Evolutionary conservation across 768 basidiomycete species (phyloP), one percentile per base, ranked within the genome.

Genomic region (Boletus coccyginus): DNA sequence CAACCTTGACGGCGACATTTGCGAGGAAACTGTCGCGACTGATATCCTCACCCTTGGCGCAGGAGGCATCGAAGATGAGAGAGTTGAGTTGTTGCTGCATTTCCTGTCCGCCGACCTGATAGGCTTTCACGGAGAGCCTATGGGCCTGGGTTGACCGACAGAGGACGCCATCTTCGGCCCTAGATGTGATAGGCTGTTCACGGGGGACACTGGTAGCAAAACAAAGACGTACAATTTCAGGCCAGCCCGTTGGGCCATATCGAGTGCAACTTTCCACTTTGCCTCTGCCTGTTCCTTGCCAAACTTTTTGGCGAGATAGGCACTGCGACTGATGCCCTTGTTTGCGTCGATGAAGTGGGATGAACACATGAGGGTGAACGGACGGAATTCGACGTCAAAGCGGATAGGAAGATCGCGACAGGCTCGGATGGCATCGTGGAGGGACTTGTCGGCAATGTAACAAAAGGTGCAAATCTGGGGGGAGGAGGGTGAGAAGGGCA

Each of bases 71-170:
- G 59, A 76, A 81, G 7, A 81, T 51, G 50, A 68, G 64, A 32
- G 73, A 63, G 50, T 73, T 69, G 1, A 81, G 57, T 1, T 65
- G 56, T 14, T 67, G 57, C 57, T 82, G 81, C 56, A 75, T 70
- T 24, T 62, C 57, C 59, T 74, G 69, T 10, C 79, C 78, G 43
- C 74, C 75, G 24, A 72, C 63, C 55, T 74, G 66, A 53, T 73
- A 78, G 11, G 79, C 78, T 47, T 77, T 75, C 36, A 70, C 72
- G 10, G 81, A 60, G 24, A 82, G 70, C 31, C 81, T 70, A 57
- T 83, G 81, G 3, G 74, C 74, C 16, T 72, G 65, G 19, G 60
- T 74, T 29, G 81, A 77, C 42, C 73, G 74, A 32, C 73, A 70
- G 16, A 81, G 58, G 21, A 64, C 57, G 2, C 77, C 76, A 32